A percentile compares a stretch with the other conserved stretches of the same genome.
Evolutionary conservation across 2,329 filamentous ascomycete species (phyloP).

Genomic region (Penicillium olsonii): DNA sequence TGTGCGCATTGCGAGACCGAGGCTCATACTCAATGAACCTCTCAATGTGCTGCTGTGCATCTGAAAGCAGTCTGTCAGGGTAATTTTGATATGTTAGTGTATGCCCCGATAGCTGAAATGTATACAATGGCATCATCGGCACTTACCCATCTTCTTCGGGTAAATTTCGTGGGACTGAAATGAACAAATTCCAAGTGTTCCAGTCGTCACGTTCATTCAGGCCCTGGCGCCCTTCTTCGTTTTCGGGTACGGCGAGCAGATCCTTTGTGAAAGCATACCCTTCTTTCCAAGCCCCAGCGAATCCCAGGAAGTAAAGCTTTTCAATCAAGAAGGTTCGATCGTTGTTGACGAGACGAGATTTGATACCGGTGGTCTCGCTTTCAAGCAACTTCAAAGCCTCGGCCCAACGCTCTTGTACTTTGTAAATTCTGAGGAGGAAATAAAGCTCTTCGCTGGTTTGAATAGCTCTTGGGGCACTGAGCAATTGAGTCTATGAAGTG

Average conservation of each 20-base stretch:
- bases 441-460: conserved; percentile 50
- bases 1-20: conserved; percentile 45
- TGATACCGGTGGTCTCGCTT: conserved; percentile 43
- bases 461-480: conserved; percentile 46
- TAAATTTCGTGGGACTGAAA: conserved; percentile 35
- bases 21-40: conserved; percentile 35
- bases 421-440: conserved; percentile 47
- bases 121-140: not conserved
- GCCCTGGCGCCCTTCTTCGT: conserved; percentile 28
- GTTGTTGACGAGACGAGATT: conserved; percentile 45
- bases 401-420: conserved; percentile 39
- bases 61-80: conserved; percentile 29
- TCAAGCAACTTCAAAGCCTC: conserved; percentile 47
- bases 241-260: conserved; percentile 38
- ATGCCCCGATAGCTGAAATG: not conserved
- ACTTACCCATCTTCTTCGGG: conserved; percentile 36
- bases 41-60: conserved; percentile 36
- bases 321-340: conserved; percentile 45
- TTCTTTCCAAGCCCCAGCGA: conserved; percentile 42
- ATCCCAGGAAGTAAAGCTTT: conserved; percentile 42
- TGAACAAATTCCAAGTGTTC: conserved; percentile 47
- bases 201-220: conserved; percentile 47
- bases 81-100: conserved; percentile 2
- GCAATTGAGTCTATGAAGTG: conserved; percentile 39
- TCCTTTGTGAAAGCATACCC: conserved; percentile 38